Base-by-base conservation (phyloP, 139 green algal species). In the Picochlorum sp. region DNA sequence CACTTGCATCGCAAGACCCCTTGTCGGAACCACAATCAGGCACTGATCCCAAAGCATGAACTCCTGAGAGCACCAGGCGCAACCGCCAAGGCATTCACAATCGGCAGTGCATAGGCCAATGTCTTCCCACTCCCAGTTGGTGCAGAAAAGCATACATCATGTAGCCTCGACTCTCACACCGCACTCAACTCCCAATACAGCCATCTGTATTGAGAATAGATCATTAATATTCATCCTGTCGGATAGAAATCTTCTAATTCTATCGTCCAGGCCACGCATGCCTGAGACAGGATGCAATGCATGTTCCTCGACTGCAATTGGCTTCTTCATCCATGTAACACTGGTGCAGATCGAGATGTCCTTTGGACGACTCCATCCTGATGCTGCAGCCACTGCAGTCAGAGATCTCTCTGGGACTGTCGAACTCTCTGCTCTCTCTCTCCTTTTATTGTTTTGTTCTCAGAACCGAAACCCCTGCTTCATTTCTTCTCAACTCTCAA, bases 91-190 rank as follows among this genome's bases (percentile, higher is more conserved):
- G 49, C 75, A 24, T 92, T 83, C 2, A 91, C 16, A 11, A 95
- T 14, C 1, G 90, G 90, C 51, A 96, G 77, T 0, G 65, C 73
- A 68, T 96, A 96, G 1, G 90, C 82, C 18, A 96, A 72, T 2
- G 90, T 96, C 71, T 96, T 96, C 52, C 90, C 90, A 59, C 78
- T 88, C 62, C 90, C 90, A 0, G 90, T 96, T 20, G 89, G 89
- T 1, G 88, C 86, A 21, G 68, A 78, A 14, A 96, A 74, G 73
- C 87, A 93, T n/a, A 96, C 58, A 65, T 96, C 90, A 71, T 95
- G 85, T 6, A 67, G 68, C 6, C 54, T 49, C 65, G 74, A 84
- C 38, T 56, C 26, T 10, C 90, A n/a, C 89, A 14, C 89, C 90
- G 2, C 68, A 83, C 1, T 72, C 44, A 82, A 60, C 2, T 63